Evolutionary conservation across 768 basidiomycete genomes (phyloP), one percentile per base, ranked within the genome.

Genomic region (Auriculariales sp.): DNA sequence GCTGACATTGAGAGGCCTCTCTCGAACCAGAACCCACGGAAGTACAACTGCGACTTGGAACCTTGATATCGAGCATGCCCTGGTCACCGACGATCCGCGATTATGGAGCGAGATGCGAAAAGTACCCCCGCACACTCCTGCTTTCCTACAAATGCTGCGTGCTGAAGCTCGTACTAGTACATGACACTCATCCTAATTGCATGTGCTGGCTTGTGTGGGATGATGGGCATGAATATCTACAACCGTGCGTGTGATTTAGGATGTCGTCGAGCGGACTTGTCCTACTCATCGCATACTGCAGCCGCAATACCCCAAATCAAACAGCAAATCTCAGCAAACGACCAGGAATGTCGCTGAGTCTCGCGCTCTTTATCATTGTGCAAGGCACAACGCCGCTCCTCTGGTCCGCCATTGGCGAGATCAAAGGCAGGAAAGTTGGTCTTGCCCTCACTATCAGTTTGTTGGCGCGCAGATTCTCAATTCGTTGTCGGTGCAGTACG

Each of bases 401-500:
- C 3, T 87, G 86, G 85, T 74, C 71, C 49, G 72, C 77, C 0
- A 64, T 81, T 24, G 81, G 79, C 49, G 87, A 90, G 62, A 73
- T 89, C 28, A 79, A 77, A 57, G 87, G 86, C 6, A 68, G 86
- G 48, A 87, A 78, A 69, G 79, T 78, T 54, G 19, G 69, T 60
- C 27, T 7, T 24, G 4, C 10, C 22, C 35, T 15, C 35, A 11
- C 12, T 44, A 0, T 83, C 81, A 14, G 83, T 83, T 24, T 4
- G 17, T 6, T 11, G 5, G 6, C 39, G 22, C 39, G 5, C 19
- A 19, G 39, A 6, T 45, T 29, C 34, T 25, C n/a, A 48, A 11
- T n/a, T 31, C 5, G 22, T 7, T 15, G 10, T 44, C 22, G 3
- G 65, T 24, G 6, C 22, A 58, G 57, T 47, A 55, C 32, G 58